Evolutionary conservation across 2,329 filamentous ascomycete genomes (phyloP), one percentile per base, ranked within the genome.

Genomic region (Akanthomyces dipterigenus): DNA sequence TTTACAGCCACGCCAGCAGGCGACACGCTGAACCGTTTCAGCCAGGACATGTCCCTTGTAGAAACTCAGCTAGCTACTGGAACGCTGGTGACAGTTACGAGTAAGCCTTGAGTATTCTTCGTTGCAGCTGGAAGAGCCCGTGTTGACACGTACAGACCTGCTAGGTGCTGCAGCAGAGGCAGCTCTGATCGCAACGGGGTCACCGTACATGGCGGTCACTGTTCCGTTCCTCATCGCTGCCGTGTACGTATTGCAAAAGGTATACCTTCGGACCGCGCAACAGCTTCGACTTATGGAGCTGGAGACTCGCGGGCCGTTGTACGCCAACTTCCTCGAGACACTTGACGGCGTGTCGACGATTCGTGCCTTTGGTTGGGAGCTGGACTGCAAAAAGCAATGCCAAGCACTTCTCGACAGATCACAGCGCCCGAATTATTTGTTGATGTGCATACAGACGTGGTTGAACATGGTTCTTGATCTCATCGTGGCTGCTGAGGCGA

Each of bases 371-470:
- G 68, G 69, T n/a, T 72, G 69, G 70, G 48, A 63, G 14, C n/a
- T 28, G 0, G 28, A 65, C 2, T 71, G 68, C 36, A 62, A 63
- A 12, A 55, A 66, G 8, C 65, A 65, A 6, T 65, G 65, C 48
- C 42, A 46, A 28, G 51, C 38, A 34, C 61, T 64, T 56, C 72
- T 84, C 8, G 79, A 66, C 54, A 55, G 49, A 1, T 71, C 68
- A 0, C 71, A 73, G 45, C 63, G 66, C n/a, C 70, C 70, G 0
- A 70, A 64, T 7, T 72, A 83, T 62, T 69, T 81, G 7, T 71
- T 82, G 11, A 77, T 73, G 61, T 75, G 76, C 22, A 77, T 82
- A 16, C 80, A 82, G 63, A 71, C 76, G 26, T 83, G 80, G 79
- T 69, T 82, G 1, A 77, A 71, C 0, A 66, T 83, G 2, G 77